These are phyloP conservation scores for Penicillium sp. DNA, from an alignment of 2,329 filamentous ascomycete genomes.

Conservation along the genomic window DNA sequence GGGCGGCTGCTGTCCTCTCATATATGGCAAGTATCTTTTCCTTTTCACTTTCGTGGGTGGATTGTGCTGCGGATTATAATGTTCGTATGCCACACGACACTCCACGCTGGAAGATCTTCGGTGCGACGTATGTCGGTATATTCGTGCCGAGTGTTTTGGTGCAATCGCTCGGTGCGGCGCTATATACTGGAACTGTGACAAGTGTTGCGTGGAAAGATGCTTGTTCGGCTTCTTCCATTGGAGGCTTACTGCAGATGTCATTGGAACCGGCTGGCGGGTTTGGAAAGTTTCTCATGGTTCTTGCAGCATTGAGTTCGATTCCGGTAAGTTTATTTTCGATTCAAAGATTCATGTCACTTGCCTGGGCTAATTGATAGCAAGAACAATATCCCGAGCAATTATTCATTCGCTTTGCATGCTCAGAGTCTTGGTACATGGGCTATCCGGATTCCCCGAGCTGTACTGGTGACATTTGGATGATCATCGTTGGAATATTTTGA, in stretches of 20 bases:
- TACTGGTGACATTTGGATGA: slow-evolving; percentile 36
- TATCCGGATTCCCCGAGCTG: slow-evolving; percentile 31
- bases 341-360: background rate
- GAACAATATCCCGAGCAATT: slow-evolving; percentile 42
- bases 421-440: slow-evolving; percentile 39
- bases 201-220: slow-evolving; percentile 29
- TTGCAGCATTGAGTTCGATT: slow-evolving; percentile 35
- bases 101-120: slow-evolving; percentile 34
- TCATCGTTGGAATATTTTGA: slow-evolving; percentile 35
- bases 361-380: slow-evolving; percentile 9
- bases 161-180: slow-evolving; percentile 33
- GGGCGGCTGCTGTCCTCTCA: slow-evolving; percentile 35
- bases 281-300: slow-evolving; percentile 36
- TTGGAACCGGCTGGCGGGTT: slow-evolving; percentile 34
- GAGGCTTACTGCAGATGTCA: slow-evolving; percentile 33
- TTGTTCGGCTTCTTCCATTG: slow-evolving; percentile 27
- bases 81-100: slow-evolving; percentile 40
- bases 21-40: slow-evolving; percentile 40
- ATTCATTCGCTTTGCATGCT: slow-evolving; percentile 37
- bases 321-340: slow-evolving; percentile 21
- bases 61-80: slow-evolving; percentile 41
- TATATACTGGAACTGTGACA: slow-evolving; percentile 32
- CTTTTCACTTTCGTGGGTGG: slow-evolving; percentile 40
- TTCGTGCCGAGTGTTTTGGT: slow-evolving; percentile 34
- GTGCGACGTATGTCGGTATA: slow-evolving; percentile 20